Evolutionary conservation across 2,329 filamentous ascomycete genomes (phyloP).

Genomic region (Xylariaceae sp.): DNA sequence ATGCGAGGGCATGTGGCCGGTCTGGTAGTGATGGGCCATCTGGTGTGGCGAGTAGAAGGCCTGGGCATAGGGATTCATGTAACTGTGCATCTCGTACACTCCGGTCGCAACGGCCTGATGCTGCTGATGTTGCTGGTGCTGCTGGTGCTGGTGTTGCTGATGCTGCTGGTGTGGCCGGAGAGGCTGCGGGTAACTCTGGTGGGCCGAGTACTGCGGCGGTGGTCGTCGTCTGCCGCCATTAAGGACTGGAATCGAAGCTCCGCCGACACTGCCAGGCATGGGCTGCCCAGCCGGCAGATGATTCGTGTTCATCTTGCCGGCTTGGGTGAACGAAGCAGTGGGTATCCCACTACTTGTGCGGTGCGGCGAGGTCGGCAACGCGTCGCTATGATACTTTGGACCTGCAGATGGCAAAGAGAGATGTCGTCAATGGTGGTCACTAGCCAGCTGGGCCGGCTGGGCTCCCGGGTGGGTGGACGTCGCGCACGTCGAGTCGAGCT

Average conservation of each 20-base stretch:
- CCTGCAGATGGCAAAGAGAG: not conserved
- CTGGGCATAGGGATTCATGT: conserved; percentile 46
- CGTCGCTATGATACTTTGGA: conserved; percentile 1
- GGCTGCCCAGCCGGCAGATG: conserved; percentile 73
- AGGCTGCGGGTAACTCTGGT: conserved; percentile 38
- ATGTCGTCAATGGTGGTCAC: conserved; percentile 2
- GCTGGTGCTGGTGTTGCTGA: conserved; percentile 17
- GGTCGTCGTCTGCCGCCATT: conserved; percentile 36
- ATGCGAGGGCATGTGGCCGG: conserved; percentile 40
- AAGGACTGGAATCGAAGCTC: conserved; percentile 25
- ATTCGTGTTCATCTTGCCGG: conserved; percentile 72
- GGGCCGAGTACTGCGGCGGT: conserved; percentile 35
- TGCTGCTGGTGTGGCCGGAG: conserved; percentile 30
- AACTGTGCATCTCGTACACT: conserved; percentile 43
- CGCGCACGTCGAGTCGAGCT: conserved; percentile 11
- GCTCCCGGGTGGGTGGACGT: conserved; percentile 1
- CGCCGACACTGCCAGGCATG: conserved; percentile 40
- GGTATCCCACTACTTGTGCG: conserved; percentile 29
- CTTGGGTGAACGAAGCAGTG: conserved; percentile 44
- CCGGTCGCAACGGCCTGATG: conserved; percentile 30
- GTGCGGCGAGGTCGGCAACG: conserved; percentile 2
- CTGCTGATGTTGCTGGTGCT: conserved; percentile 27
- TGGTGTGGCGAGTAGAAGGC: conserved; percentile 44
- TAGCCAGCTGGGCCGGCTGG: conserved; percentile 3
- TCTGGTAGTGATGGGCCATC: conserved; percentile 57